Evolutionary conservation across 371 early-diverging fungal species (phyloP), one percentile per base, ranked within the genome.

Genomic region (Mucor racemosus): DNA sequence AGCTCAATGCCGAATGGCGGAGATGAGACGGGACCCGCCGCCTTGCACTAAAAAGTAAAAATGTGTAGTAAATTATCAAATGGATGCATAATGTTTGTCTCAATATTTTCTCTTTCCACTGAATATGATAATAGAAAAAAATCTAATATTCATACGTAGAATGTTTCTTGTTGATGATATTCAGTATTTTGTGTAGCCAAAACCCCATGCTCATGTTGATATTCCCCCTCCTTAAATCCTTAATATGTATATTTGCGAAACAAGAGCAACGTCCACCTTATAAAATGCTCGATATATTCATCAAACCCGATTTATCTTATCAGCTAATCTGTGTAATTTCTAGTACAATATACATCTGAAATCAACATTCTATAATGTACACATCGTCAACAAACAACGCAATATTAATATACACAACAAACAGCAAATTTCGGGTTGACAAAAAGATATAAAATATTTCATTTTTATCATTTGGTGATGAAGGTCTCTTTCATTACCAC

Each of bases 201-300:
- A 17, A 9, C 46, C 46, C 46, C 46, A 46, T 46, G 46, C 46
- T 46, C 19, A 46, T 46, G 19, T 19, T 46, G 46, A 46, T 46
- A 46, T 46, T 46, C 38, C 38, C 38, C 19, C 46, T 19, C 46
- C 46, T 46, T 46, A 10, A 46, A 46, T 46, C 19, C 46, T 46
- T 46, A 17, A 46, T 46, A 46, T 46, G 46, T 46, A 46, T 9
- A 46, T 46, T 46, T 46, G 46, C n/a, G 46, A 46, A 46, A 46
- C 46, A 17, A 26, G 26, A 26, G 26, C 8, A 19, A 19, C 3
- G 1, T 19, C 0, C 46, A 26, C 17, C 19, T 46, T 46, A 46
- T 46, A 17, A 46, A 46, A 46, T 46, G 17, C 46, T 46, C 0
- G 19, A 17, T 46, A 46, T 46, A 17, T 46, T 17, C 21, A 17